phyloP scores from a whole-genome alignment of 2,329 filamentous ascomycete species.

The Aspergillus costaricaensis region DNA sequence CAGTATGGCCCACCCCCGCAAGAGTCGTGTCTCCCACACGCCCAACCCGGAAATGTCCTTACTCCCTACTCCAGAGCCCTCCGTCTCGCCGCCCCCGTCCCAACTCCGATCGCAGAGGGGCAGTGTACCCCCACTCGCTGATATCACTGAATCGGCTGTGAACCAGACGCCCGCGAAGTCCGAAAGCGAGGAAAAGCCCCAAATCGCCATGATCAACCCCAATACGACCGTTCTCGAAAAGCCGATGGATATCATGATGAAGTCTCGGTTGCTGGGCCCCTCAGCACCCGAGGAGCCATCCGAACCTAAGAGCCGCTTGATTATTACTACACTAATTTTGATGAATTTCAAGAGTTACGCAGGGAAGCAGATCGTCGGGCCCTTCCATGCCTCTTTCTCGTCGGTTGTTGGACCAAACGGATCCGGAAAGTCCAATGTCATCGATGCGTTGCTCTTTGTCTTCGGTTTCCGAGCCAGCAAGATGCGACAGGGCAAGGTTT shows the following conservation, averaged over 20 bases:
- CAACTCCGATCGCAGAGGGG: constrained; percentile 40
- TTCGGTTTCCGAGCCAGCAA: constrained; percentile 99
- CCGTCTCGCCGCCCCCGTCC: constrained; percentile 56
- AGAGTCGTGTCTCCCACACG: constrained; percentile 45
- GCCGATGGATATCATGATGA: constrained; percentile 91
- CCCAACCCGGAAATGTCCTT: constrained; percentile 42
- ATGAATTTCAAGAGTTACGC: constrained; percentile 99
- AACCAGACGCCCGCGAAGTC: constrained; percentile 60
- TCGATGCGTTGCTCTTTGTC: constrained; percentile 96
- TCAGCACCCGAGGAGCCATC: constrained; percentile 70
- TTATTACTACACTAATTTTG: constrained; percentile 87
- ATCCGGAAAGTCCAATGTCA: constrained; percentile 98
- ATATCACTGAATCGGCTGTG: constrained; percentile 69
- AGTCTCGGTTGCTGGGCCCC: constrained; percentile 72
- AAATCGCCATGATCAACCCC: constrained; percentile 67
- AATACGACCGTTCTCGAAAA: constrained; percentile 78
- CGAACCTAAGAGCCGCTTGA: constrained; percentile 79
- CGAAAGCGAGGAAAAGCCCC: constrained; percentile 47
- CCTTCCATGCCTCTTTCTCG: constrained; percentile 95
- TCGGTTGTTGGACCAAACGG: constrained; percentile 97
- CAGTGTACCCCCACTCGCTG: constrained; percentile 63
- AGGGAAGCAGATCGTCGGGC: constrained; percentile 89
- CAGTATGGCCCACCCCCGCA: constrained; percentile 52
- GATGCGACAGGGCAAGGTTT: constrained; percentile 98
- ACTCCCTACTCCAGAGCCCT: constrained; percentile 53